Evolutionary conservation across 148 eudicot species (phyloP), one percentile per base, ranked within the genome.

Genomic region (Rhododendron griersonianum): DNA sequence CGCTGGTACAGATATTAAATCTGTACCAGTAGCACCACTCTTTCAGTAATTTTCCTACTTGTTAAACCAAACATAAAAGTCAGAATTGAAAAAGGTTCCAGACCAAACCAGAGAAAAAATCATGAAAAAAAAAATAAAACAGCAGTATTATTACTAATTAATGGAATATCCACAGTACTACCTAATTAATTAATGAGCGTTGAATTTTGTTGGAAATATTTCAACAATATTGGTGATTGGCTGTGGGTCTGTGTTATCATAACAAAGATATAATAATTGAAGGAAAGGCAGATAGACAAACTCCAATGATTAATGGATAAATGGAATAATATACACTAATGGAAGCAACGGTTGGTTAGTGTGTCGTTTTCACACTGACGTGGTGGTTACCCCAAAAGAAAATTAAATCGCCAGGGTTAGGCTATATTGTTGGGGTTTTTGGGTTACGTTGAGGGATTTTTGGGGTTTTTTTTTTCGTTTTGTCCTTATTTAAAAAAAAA

Each of bases 341-440:
- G 88, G 84, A 77, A 44, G 80, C 83, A 80, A 83, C 41, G 91
- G 89, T 89, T 87, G 91, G 92, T 89, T 82, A 81, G 57, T 76
- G 79, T 55, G 90, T 90, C 90, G 80, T 84, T 86, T 84, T 88
- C 90, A 59, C 41, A 45, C 19, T 81, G 86, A 86, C 81, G 76
- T 82, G 87, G 84, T 59, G 86, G 85, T 76, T 90, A 16, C 75
- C 23, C 86, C 8, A 37, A 57, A 55, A 13, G 15, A 14, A 33
- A 41, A 41, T 41, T 5, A 41, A 41, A 6, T 41, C 44, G 6
- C 44, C 44, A 41, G 44, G 44, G 44, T 41, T 41, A 41, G 44
- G 44, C 44, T 41, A 41, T 41, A 5, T 41, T 37, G 3, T 37
- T 37, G 44, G 41, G 7, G 44, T 0, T 41, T 41, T 6, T 41